Percentiles rank a stretch among this genome's conserved stretches.
phyloP scores from a whole-genome alignment of 768 basidiomycete genomes.

The Pleurotus tuber-regium region DNA sequence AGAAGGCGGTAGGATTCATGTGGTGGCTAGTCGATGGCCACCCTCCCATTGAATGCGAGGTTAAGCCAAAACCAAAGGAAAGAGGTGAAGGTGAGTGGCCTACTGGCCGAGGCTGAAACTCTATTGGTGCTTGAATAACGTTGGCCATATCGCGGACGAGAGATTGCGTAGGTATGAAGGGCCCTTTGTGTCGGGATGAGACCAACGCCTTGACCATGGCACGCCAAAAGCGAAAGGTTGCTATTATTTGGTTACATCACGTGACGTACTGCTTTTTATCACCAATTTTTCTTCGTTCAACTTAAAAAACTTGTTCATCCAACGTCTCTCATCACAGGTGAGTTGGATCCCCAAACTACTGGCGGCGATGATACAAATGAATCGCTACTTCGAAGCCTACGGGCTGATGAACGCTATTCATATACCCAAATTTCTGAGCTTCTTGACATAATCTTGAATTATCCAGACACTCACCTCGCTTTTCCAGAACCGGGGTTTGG shows the following conservation, averaged over 20 bases:
- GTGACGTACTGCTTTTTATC: constrained; percentile 16
- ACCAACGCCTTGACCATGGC: constrained; percentile 8
- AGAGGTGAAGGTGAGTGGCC: constrained; percentile 62
- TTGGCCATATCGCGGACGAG: constrained; percentile 58
- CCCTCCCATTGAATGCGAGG: constrained; percentile 41
- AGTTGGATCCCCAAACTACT: too few relatives aligned
- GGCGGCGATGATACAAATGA: constrained; percentile 66
- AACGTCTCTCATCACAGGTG: constrained; percentile 12
- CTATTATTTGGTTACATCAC: constrained; percentile 1
- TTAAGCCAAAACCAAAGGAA: constrained; percentile 72
- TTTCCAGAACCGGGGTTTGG: too few relatives aligned
- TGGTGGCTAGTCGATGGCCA: constrained; percentile 47
- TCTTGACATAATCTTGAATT: constrained; percentile 20
- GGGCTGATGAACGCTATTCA: constrained; percentile 62
- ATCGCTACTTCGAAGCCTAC: constrained; percentile 86
- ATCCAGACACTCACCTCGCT: too few relatives aligned
- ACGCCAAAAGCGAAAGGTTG: constrained; percentile 7
- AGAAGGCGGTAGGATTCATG: constrained; percentile 50
- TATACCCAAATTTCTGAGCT: constrained; percentile 95
- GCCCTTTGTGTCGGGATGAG: neutral
- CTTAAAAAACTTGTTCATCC: constrained; percentile 27
- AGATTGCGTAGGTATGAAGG: neutral
- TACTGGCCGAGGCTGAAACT: constrained; percentile 58
- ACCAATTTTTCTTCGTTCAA: constrained; percentile 9
- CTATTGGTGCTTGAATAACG: constrained; percentile 63